A percentile compares a stretch with the other conserved stretches of the same genome.
Evolutionary conservation across 116 monocot species (phyloP).

Genomic region (Phalaenopsis hybrid): DNA sequence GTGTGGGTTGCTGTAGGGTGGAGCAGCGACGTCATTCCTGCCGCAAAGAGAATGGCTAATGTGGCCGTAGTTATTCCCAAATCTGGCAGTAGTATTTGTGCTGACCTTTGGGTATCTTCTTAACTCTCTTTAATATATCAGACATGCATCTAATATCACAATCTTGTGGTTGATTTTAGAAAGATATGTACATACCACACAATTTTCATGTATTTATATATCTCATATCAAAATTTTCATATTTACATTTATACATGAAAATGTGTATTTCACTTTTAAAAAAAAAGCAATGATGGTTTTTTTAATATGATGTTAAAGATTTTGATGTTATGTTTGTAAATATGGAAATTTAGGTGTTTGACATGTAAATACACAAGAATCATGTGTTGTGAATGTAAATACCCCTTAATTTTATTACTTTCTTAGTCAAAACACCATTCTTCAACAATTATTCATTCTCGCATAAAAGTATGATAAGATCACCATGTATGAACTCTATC

Average conservation of each 20-base stretch:
- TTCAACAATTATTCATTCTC: not conserved
- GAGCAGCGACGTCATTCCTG: constrained; percentile 86
- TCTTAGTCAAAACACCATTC: not conserved
- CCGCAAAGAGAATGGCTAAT: constrained; percentile 75
- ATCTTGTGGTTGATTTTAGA: not conserved
- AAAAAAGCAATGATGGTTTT: too few species aligned
- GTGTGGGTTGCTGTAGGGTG: constrained; percentile 99
- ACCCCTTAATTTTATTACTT: too few species aligned
- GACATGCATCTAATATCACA: not conserved
- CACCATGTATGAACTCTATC: not conserved
- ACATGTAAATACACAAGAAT: too few species aligned
- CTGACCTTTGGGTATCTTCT: constrained; percentile 77
- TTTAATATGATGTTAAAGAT: too few species aligned
- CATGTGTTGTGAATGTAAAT: too few species aligned
- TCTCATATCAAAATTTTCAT: too few species aligned
- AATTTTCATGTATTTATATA: too few species aligned
- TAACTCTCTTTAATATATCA: not conserved
- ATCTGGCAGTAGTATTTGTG: constrained; percentile 88
- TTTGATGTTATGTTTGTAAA: too few species aligned
- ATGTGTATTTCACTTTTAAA: too few species aligned
- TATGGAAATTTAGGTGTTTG: too few species aligned
- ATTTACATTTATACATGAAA: too few species aligned
- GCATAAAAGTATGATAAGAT: not conserved
- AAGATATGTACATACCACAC: too few species aligned
- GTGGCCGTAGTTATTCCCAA: constrained; percentile 86